These are phyloP conservation scores for Picocystis sp. DNA, from an alignment of 163 green algal genomes.

Conservation along the genomic window DNA sequence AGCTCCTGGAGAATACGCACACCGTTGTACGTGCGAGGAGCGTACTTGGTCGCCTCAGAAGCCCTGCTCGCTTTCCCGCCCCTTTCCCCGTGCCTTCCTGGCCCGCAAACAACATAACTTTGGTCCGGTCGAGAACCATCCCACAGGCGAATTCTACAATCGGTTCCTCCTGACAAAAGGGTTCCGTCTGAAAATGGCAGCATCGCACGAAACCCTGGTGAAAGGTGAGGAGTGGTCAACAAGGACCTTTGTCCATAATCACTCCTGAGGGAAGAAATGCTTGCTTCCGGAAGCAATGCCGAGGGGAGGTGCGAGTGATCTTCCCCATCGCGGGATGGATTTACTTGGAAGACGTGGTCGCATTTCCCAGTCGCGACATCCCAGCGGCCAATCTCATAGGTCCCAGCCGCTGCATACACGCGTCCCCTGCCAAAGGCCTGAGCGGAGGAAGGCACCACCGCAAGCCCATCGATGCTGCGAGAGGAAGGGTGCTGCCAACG, in stretches of 20 bases:
- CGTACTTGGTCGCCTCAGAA: neutral
- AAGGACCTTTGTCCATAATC: conserved; percentile 2
- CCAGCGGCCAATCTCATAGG: conserved; percentile 55
- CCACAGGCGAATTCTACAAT: conserved; percentile 37
- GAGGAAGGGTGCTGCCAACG: conserved; percentile 17
- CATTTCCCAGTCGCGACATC: conserved; percentile 40
- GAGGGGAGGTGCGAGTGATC: neutral
- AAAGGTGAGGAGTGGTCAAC: neutral
- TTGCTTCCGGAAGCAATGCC: neutral
- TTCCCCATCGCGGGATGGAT: neutral
- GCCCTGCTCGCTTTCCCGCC: neutral
- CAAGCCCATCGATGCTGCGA: conserved; percentile 1
- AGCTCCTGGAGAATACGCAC: conserved; percentile 42
- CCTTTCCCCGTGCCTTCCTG: conserved; percentile 16
- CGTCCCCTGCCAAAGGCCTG: conserved; percentile 26
- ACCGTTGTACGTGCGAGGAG: neutral
- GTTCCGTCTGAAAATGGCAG: conserved; percentile 33
- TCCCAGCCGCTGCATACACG: conserved; percentile 40
- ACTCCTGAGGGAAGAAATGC: neutral
- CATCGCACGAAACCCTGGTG: conserved; percentile 26
- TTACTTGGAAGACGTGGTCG: conserved; percentile 29
- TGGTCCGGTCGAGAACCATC: conserved; percentile 18
- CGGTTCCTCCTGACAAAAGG: conserved; percentile 44
- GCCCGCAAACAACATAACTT: conserved; percentile 44
- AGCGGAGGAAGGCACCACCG: conserved; percentile 9